A percentile compares a stretch with the other conserved stretches of the same genome.
Evolutionary conservation across 2,329 filamentous ascomycete genomes (phyloP).

Genomic region (Exophiala dermatitidis): DNA sequence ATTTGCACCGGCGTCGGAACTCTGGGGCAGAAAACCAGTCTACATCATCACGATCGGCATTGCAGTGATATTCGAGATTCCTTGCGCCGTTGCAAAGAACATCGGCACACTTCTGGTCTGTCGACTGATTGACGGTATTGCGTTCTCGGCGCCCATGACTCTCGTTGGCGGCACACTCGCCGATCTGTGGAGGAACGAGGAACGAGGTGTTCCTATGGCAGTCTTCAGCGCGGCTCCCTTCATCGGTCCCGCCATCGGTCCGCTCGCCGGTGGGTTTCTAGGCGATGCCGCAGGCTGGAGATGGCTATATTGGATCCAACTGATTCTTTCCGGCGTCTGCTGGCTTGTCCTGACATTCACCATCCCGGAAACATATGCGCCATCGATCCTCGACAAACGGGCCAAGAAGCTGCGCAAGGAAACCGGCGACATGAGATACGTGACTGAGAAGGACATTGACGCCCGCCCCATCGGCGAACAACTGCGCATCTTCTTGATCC

Average conservation of each 20-base stretch:
- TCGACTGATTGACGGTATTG: conserved; percentile 71
- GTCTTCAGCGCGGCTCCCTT: conserved; percentile 78
- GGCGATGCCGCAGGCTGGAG: conserved; percentile 65
- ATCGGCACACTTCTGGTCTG: conserved; percentile 69
- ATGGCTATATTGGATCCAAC: conserved; percentile 81
- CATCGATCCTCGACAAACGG: conserved; percentile 63
- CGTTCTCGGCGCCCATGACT: conserved; percentile 80
- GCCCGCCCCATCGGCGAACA: conserved; percentile 60
- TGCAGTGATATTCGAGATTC: conserved; percentile 72
- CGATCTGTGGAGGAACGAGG: conserved; percentile 77
- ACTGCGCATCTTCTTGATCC: conserved; percentile 65
- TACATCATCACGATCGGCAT: conserved; percentile 62
- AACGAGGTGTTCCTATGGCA: conserved; percentile 80
- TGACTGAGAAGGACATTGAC: conserved; percentile 77
- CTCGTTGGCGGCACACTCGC: conserved; percentile 75
- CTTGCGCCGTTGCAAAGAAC: conserved; percentile 68
- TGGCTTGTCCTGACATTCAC: conserved; percentile 77
- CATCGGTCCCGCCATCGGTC: conserved; percentile 69
- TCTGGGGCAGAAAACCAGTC: conserved; percentile 63
- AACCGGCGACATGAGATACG: conserved; percentile 59
- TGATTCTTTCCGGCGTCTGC: conserved; percentile 63
- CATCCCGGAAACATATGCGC: conserved; percentile 84
- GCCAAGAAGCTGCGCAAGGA: conserved; percentile 65
- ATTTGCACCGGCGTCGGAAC: conserved; percentile 71
- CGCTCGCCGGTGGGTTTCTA: conserved; percentile 69